Conservation (phyloP, 2,329 filamentous ascomycete species). For the Cladobotryum protrusum region DNA sequence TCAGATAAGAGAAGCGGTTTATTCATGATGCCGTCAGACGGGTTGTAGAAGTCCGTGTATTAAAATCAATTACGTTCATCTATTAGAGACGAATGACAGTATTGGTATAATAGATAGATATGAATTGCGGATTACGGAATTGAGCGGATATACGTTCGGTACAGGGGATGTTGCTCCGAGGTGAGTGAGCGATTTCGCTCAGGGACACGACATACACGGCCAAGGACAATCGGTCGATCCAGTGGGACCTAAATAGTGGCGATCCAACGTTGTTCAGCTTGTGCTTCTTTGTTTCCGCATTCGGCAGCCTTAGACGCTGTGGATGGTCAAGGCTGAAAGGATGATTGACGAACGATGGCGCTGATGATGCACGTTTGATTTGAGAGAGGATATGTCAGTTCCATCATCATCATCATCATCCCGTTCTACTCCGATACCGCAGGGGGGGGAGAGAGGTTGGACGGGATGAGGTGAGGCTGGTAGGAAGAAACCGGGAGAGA, state of each 20-base stretch:
- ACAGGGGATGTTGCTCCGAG: not conserved
- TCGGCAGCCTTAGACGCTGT: not conserved
- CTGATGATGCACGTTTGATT: not conserved
- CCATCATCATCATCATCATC: too few species aligned
- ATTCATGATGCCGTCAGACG: not conserved
- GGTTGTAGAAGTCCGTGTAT: slow-evolving; percentile 12
- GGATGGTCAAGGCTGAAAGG: not conserved
- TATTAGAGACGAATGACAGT: not conserved
- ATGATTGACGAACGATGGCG: not conserved
- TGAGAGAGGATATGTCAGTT: not conserved
- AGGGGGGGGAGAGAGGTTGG: not conserved
- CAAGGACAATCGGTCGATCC: not conserved
- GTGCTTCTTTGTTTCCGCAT: not conserved
- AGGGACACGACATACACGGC: not conserved
- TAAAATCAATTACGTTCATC: slow-evolving; percentile 2
- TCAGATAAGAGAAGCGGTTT: not conserved
- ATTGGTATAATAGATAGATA: not conserved
- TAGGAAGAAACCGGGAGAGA: not conserved
- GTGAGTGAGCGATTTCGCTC: not conserved
- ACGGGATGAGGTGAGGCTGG: not conserved
- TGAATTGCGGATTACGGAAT: not conserved
- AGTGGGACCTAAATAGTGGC: not conserved
- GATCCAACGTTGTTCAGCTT: not conserved
- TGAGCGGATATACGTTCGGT: slow-evolving; percentile 9
- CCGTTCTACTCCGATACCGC: slow-evolving; percentile 2